Evolutionary conservation across 2,329 filamentous ascomycete species (phyloP).

Genomic region (Zalaria sp.): DNA sequence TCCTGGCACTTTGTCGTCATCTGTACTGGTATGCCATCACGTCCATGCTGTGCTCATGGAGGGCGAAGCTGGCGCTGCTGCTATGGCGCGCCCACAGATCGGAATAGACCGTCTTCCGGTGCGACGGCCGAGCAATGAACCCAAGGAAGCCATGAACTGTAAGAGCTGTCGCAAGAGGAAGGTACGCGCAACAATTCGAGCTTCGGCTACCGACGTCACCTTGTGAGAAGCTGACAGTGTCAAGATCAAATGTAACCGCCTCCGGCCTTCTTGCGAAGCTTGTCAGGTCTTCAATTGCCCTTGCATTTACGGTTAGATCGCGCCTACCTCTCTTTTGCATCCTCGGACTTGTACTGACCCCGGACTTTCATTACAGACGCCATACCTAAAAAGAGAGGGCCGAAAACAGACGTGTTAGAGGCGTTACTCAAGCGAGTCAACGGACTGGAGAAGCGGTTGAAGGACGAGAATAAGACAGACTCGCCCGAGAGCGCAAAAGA

Average conservation of each 20-base stretch:
- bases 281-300: constrained; percentile 81
- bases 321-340: background rate
- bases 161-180: constrained; percentile 88
- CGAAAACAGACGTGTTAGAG: constrained; percentile 80
- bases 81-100: constrained; percentile 56
- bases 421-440: constrained; percentile 74
- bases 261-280: constrained; percentile 73
- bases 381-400: constrained; percentile 76
- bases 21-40: too few relatives aligned
- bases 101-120: constrained; percentile 67
- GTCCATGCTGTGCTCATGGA: too few relatives aligned
- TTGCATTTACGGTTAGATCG: constrained; percentile 65
- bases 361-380: constrained; percentile 44
- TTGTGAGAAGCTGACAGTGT: constrained; percentile 4
- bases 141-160: constrained; percentile 87
- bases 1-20: too few relatives aligned
- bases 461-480: constrained; percentile 37
- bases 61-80: too few relatives aligned
- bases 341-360: background rate
- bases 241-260: constrained; percentile 83
- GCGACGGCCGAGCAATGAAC: constrained; percentile 57
- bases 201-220: background rate
- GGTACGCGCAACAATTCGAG: constrained; percentile 34
- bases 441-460: constrained; percentile 66
- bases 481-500: constrained; percentile 9